These are phyloP conservation scores for Phoenix dactylifera DNA, from an alignment of 176 grass and related monocot species.

Conservation along the genomic window DNA sequence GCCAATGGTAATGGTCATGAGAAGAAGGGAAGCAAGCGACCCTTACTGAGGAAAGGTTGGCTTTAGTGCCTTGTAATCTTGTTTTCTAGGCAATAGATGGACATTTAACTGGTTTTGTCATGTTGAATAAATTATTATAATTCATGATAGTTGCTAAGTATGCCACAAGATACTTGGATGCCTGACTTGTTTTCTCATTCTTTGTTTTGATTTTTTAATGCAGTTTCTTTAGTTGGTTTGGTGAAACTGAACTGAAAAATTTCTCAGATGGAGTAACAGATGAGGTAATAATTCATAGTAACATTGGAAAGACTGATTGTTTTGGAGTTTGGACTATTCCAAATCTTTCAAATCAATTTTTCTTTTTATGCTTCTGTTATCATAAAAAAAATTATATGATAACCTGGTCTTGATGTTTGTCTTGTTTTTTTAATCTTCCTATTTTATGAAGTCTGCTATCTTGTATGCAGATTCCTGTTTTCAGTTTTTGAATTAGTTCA, in stretches of 20 bases:
- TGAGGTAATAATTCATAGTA: constrained; percentile 15
- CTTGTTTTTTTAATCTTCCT: too few relatives aligned
- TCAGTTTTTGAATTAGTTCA: too few relatives aligned
- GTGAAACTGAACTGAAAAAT: constrained; percentile 14
- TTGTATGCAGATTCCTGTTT: too few relatives aligned
- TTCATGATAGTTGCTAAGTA: not conserved
- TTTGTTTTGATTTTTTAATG: constrained; percentile 3
- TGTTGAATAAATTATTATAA: not conserved
- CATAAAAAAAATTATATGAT: not conserved
- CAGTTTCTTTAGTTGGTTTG: constrained; percentile 45
- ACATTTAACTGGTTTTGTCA: not conserved
- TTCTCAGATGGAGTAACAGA: constrained; percentile 18
- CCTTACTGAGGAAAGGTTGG: constrained; percentile 87
- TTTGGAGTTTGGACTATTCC: not conserved
- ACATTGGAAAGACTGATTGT: not conserved
- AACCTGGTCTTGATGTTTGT: too few relatives aligned
- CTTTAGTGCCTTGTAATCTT: not conserved
- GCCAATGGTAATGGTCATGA: constrained; percentile 47
- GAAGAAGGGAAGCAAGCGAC: constrained; percentile 71
- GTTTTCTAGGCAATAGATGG: too few relatives aligned
- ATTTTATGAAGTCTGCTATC: too few relatives aligned
- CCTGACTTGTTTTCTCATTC: not conserved
- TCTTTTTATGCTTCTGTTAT: not conserved
- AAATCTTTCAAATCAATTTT: not conserved
- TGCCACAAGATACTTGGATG: not conserved